Conservation (phyloP, 495 filamentous ascomycete genomes). For the Xylaria venustula region DNA sequence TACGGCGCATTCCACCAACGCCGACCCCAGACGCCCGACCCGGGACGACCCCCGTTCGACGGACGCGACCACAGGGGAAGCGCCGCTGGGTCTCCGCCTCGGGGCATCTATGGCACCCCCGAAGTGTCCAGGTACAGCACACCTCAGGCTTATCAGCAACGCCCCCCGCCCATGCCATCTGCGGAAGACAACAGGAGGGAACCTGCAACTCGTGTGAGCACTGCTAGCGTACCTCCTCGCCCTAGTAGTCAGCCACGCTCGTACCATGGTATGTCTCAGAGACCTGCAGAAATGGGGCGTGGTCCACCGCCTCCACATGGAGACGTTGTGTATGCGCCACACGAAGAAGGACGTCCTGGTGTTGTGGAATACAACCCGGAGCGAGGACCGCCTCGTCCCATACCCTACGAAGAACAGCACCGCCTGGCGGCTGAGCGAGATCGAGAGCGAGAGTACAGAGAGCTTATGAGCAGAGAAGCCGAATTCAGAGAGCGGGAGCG, state of each 20-base stretch:
- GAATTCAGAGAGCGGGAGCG: slow-evolving; percentile 33
- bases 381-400: slow-evolving; percentile 32
- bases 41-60: slow-evolving; percentile 49
- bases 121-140: slow-evolving; percentile 55
- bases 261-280: slow-evolving; percentile 42
- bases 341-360: slow-evolving; percentile 39
- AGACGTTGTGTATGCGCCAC: slow-evolving; percentile 40
- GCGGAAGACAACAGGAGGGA: slow-evolving; percentile 40
- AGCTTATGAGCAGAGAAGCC: slow-evolving; percentile 26
- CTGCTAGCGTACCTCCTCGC: slow-evolving; percentile 41
- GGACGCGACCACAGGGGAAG: slow-evolving; percentile 44
- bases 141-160: slow-evolving; percentile 47
- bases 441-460: slow-evolving; percentile 30
- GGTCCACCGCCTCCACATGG: slow-evolving; percentile 31
- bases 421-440: slow-evolving; percentile 26
- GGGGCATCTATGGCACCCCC: slow-evolving; percentile 47
- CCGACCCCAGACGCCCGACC: slow-evolving; percentile 74
- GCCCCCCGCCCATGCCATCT: slow-evolving; percentile 38
- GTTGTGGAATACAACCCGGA: slow-evolving; percentile 47
- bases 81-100: slow-evolving; percentile 46
- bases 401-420: slow-evolving; percentile 33
- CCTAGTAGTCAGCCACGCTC: slow-evolving; percentile 52
- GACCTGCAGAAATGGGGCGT: slow-evolving; percentile 37
- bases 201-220: slow-evolving; percentile 35
- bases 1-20: slow-evolving; percentile 55